These are phyloP conservation scores for Tolypocladium nubicola DNA, from an alignment of 2,329 filamentous ascomycete species.

Conservation along the genomic window DNA sequence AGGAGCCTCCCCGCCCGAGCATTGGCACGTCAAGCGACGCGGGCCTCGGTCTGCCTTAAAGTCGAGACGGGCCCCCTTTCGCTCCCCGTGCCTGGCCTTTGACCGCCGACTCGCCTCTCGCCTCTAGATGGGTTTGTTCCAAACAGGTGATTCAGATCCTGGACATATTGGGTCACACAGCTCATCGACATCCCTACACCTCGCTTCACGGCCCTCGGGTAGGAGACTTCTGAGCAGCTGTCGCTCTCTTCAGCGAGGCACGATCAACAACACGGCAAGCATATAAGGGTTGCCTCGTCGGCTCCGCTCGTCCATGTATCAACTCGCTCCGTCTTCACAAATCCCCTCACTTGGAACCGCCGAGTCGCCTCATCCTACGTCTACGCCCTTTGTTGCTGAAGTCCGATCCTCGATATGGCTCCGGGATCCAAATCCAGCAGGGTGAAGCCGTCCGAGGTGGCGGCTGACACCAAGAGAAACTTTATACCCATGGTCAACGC, in stretches of 20 bases:
- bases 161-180: slow-evolving; percentile 24
- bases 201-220: slow-evolving; percentile 11
- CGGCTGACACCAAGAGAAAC: slow-evolving; percentile 59
- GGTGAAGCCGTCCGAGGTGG: slow-evolving; percentile 47
- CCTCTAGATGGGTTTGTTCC: slow-evolving; percentile 21
- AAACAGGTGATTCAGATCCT: slow-evolving; percentile 25
- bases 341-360: background rate
- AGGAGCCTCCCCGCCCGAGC: background rate
- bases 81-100: slow-evolving; percentile 1
- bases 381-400: background rate
- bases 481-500: slow-evolving; percentile 56
- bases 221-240: background rate
- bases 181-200: slow-evolving; percentile 16
- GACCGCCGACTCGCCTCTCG: slow-evolving; percentile 17
- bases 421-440: slow-evolving; percentile 19
- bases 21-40: slow-evolving; percentile 4
- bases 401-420: slow-evolving; percentile 15
- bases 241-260: background rate
- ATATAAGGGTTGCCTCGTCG: slow-evolving; percentile 5
- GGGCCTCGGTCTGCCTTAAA: slow-evolving; percentile 3
- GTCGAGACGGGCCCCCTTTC: slow-evolving; percentile 2
- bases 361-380: background rate
- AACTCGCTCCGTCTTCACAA: slow-evolving; percentile 1
- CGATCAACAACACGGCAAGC: background rate
- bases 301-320: slow-evolving; percentile 7